These are phyloP conservation scores for Pseudonectria foliicola DNA, from an alignment of 2,329 filamentous ascomycete genomes.

Conservation along the genomic window DNA sequence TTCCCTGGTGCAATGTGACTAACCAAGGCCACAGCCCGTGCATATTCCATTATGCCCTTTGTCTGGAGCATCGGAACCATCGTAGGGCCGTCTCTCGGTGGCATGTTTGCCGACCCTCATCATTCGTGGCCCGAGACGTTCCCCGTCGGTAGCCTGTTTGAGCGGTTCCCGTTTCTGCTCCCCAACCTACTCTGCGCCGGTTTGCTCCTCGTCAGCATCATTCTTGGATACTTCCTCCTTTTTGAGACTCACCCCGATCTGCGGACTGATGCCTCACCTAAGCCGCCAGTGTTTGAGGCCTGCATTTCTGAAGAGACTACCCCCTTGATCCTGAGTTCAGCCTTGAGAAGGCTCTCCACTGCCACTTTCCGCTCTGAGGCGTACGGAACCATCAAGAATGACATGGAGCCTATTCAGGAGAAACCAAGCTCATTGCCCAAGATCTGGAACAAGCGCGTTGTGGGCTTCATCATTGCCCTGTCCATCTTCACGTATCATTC, in stretches of 20 bases:
- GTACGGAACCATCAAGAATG: conserved; percentile 61
- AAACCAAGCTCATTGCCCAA: conserved; percentile 27
- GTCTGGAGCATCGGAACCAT: conserved; percentile 90
- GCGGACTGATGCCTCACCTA: conserved; percentile 46
- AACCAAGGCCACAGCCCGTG: conserved; percentile 50
- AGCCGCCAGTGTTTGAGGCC: conserved; percentile 28
- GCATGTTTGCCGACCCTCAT: conserved; percentile 74
- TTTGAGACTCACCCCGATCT: conserved; percentile 86
- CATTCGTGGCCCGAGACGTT: conserved; percentile 67
- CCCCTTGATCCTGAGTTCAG: conserved; percentile 67
- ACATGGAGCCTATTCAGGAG: conserved; percentile 23
- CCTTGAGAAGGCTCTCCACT: conserved; percentile 63
- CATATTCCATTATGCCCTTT: conserved; percentile 90
- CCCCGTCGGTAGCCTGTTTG: conserved; percentile 61
- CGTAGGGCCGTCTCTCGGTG: conserved; percentile 80
- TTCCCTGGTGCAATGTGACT: background rate
- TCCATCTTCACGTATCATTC: conserved; percentile 91
- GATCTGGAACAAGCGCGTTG: conserved; percentile 54
- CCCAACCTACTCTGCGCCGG: conserved; percentile 80
- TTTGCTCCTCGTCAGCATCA: conserved; percentile 70
- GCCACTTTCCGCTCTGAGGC: conserved; percentile 71
- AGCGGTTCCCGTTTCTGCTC: conserved; percentile 75
- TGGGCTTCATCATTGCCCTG: conserved; percentile 72
- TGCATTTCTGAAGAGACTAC: conserved; percentile 60
- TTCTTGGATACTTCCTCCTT: conserved; percentile 72